Conservation (phyloP, 2,329 filamentous ascomycete species). For the Zalaria obscura region DNA sequence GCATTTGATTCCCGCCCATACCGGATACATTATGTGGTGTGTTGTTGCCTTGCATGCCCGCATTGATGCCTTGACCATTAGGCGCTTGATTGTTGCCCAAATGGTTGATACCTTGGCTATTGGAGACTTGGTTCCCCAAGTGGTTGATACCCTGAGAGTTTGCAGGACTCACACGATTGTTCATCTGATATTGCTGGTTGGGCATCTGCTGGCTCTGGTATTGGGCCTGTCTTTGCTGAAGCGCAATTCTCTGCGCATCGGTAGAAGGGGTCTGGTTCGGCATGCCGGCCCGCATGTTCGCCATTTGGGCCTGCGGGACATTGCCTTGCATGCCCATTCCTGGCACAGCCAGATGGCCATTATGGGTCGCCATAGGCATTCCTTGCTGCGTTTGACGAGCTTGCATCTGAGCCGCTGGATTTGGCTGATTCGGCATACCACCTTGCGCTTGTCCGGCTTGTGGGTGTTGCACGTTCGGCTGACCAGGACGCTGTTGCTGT, state of each 20-base stretch:
- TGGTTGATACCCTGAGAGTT: slow-evolving; percentile 1
- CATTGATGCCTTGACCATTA: no score
- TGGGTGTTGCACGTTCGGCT: slow-evolving; percentile 1
- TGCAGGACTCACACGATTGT: slow-evolving; percentile 6
- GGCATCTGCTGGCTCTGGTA: slow-evolving; percentile 5
- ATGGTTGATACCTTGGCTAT: no score
- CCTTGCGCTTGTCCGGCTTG: slow-evolving; percentile 2
- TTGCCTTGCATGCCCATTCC: slow-evolving; percentile 39
- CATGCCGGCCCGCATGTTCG: slow-evolving; percentile 7
- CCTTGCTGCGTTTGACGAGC: slow-evolving; percentile 21
- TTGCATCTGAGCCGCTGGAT: slow-evolving; percentile 1
- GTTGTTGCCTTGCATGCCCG: slow-evolving; percentile 3
- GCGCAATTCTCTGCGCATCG: slow-evolving; percentile 5
- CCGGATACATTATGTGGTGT: slow-evolving; percentile 3
- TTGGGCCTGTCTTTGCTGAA: slow-evolving; percentile 8
- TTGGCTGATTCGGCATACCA: neutral
- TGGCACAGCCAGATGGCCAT: slow-evolving; percentile 34
- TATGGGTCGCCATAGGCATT: slow-evolving; percentile 33
- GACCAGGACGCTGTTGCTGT: neutral
- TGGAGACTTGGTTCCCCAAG: neutral
- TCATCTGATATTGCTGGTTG: slow-evolving; percentile 6
- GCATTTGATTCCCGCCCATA: slow-evolving; percentile 7
- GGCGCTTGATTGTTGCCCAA: no score
- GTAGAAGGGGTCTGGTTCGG: neutral
- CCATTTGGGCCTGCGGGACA: slow-evolving; percentile 46